Conservation (phyloP, 2,329 filamentous ascomycete species). For the Tetracladium maxilliforme region DNA sequence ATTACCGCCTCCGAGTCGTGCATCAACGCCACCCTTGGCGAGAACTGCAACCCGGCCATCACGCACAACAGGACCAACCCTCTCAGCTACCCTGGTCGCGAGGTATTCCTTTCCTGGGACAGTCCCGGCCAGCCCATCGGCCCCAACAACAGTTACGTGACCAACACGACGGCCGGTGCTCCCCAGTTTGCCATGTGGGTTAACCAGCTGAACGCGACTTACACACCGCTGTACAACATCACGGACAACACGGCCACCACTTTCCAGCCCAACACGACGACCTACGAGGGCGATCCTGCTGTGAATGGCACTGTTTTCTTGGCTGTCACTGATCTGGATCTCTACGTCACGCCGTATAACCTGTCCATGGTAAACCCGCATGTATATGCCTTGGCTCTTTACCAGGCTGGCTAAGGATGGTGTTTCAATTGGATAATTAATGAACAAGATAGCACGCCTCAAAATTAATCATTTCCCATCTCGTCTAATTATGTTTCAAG, state of each 20-base stretch:
- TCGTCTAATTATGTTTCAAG: no score
- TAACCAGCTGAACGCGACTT: conserved; percentile 62
- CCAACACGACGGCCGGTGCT: conserved; percentile 37
- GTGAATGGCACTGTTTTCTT: conserved; percentile 72
- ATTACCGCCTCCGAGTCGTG: conserved; percentile 17
- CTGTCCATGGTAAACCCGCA: conserved; percentile 60
- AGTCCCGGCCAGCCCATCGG: conserved; percentile 51
- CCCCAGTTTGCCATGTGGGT: conserved; percentile 65
- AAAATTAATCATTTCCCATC: no score
- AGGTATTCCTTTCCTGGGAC: conserved; percentile 62
- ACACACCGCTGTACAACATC: conserved; percentile 40
- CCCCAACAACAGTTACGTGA: conserved; percentile 73
- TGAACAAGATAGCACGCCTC: no score
- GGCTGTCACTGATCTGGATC: conserved; percentile 54
- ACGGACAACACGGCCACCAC: conserved; percentile 29
- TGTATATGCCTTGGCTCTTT: conserved; percentile 56
- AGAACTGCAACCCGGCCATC: conserved; percentile 49
- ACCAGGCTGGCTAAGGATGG: conserved; percentile 54
- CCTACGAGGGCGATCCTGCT: conserved; percentile 46
- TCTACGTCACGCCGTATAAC: conserved; percentile 65
- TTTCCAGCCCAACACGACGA: conserved; percentile 55
- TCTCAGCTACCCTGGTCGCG: conserved; percentile 59
- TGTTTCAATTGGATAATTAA: no score
- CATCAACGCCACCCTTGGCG: conserved; percentile 18
- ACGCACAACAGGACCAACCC: conserved; percentile 54